Evolutionary conservation across 345 rosid species (phyloP).

Genomic region (Leavenworthia alabamica): DNA sequence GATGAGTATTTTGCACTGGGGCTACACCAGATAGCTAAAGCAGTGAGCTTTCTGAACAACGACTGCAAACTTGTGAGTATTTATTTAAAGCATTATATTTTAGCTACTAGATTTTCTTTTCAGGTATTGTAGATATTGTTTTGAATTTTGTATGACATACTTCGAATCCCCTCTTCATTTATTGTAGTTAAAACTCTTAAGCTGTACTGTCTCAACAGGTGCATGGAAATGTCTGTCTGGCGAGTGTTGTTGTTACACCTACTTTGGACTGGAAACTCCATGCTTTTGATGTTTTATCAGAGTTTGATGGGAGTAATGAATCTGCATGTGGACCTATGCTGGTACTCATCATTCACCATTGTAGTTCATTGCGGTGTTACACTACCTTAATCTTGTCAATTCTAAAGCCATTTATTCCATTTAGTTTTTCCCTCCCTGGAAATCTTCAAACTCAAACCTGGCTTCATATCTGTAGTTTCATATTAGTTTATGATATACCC

Average conservation of each 20-base stretch:
- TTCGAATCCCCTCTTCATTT: background rate
- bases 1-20: constrained; percentile 99
- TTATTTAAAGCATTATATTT: background rate
- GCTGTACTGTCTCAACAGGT: constrained; percentile 43
- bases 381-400: background rate
- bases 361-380: background rate
- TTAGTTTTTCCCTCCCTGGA: background rate
- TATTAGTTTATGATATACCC: background rate
- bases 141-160: background rate
- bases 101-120: constrained; percentile 3
- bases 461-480: background rate
- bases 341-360: constrained; percentile 43
- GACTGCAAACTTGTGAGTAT: constrained; percentile 94
- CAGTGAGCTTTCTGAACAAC: constrained; percentile 96
- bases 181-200: background rate
- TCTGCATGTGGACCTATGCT: constrained; percentile 89
- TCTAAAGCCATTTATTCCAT: background rate
- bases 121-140: background rate
- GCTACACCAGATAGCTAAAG: constrained; percentile 84
- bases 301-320: constrained; percentile 83
- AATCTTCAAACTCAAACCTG: background rate
- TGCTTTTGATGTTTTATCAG: constrained; percentile 93
- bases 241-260: constrained; percentile 90
- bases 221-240: constrained; percentile 91
- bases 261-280: constrained; percentile 99